Evolutionary conservation across 768 basidiomycete species (phyloP).

Genomic region (Tricholoma flavovirens): DNA sequence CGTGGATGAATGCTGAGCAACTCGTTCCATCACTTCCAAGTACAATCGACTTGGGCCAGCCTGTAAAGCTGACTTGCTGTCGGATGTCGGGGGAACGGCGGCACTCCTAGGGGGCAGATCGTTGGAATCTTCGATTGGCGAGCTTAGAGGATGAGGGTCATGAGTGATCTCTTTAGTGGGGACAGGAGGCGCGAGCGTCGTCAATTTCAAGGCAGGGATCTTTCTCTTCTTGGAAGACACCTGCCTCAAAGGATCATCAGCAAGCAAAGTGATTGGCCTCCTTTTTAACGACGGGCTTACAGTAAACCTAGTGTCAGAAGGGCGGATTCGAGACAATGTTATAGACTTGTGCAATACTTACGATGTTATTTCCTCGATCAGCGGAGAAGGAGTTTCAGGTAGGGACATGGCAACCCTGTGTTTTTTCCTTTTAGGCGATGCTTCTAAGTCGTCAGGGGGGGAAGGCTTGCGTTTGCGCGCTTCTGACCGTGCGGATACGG

Average conservation of each 20-base stretch:
- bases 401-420: background rate
- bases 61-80: constrained; percentile 11
- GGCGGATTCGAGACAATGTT: background rate
- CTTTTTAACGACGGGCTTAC: constrained; percentile 3
- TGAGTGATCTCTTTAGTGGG: background rate
- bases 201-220: constrained; percentile 11
- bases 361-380: constrained; percentile 19
- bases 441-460: background rate
- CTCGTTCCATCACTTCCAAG: constrained; percentile 29
- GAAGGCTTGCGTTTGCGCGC: constrained; percentile 7
- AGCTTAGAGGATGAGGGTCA: constrained; percentile 19
- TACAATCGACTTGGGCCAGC: constrained; percentile 25
- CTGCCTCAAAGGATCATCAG: constrained; percentile 1
- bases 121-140: constrained; percentile 30
- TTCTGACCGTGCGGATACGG: background rate
- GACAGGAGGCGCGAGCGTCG: background rate
- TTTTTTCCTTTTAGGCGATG: background rate
- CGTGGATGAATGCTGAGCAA: constrained; percentile 25
- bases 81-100: background rate
- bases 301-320: constrained; percentile 9
- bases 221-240: constrained; percentile 3
- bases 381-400: constrained; percentile 1
- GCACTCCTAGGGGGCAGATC: constrained; percentile 3
- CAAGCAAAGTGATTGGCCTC: background rate
- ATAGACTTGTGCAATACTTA: background rate